Evolutionary conservation across 1,139 yeast genomes (phyloP).

Genomic region (Suhomyces bribrorum): DNA sequence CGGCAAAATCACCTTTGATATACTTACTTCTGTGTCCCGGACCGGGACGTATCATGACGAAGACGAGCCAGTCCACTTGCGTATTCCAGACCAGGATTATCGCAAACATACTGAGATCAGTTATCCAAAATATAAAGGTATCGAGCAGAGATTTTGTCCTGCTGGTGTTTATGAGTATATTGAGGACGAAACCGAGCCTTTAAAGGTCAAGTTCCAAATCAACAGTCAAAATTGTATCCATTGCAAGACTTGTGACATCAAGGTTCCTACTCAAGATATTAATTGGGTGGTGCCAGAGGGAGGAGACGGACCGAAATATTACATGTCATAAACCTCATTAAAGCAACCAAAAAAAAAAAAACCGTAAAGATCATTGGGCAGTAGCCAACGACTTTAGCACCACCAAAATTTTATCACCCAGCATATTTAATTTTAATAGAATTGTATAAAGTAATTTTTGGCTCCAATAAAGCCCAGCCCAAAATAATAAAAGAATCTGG

Average conservation of each 20-base stretch:
- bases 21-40: constrained; percentile 87
- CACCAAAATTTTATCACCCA: constrained; percentile 1
- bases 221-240: constrained; percentile 96
- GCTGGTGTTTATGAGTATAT: constrained; percentile 97
- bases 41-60: constrained; percentile 97
- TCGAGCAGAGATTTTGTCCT: constrained; percentile 92
- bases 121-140: constrained; percentile 78
- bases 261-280: constrained; percentile 92
- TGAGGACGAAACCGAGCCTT: constrained; percentile 57
- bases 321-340: constrained; percentile 52
- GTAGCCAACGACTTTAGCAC: not conserved
- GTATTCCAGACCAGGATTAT: constrained; percentile 74
- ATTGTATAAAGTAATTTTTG: no score
- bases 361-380: not conserved
- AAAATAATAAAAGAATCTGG: no score
- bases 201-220: constrained; percentile 84
- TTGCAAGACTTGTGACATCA: constrained; percentile 97
- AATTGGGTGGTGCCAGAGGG: constrained; percentile 97
- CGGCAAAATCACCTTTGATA: constrained; percentile 83
- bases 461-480: no score
- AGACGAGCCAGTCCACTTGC: constrained; percentile 85
- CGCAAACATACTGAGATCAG: constrained; percentile 65
- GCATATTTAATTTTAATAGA: not conserved
- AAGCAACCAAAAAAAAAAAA: constrained; percentile 1
- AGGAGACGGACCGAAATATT: constrained; percentile 96